These are phyloP conservation scores for Pisolithus orientalis DNA, from an alignment of 768 basidiomycete species.

Conservation along the genomic window DNA sequence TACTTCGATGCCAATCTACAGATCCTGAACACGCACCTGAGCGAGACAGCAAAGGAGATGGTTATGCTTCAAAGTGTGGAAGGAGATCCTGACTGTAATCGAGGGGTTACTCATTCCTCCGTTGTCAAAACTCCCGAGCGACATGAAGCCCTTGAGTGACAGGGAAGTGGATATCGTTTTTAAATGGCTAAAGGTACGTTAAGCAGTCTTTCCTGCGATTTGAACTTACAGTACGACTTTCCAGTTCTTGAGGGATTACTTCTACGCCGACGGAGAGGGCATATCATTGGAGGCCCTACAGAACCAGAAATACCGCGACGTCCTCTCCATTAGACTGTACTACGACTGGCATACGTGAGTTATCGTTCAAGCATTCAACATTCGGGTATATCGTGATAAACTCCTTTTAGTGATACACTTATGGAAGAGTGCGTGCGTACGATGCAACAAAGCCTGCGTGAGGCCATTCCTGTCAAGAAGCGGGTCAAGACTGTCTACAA, in stretches of 20 bases:
- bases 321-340: constrained; percentile 84
- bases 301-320: constrained; percentile 92
- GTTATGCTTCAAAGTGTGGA: constrained; percentile 94
- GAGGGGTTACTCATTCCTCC: constrained; percentile 90
- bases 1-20: constrained; percentile 94
- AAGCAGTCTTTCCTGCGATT: background rate
- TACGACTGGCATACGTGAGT: constrained; percentile 93
- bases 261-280: constrained; percentile 90
- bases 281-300: constrained; percentile 81
- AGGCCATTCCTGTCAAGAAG: constrained; percentile 72
- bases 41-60: constrained; percentile 79
- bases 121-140: constrained; percentile 75
- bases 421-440: constrained; percentile 96
- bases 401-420: constrained; percentile 53
- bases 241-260: constrained; percentile 91
- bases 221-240: background rate
- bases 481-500: constrained; percentile 89
- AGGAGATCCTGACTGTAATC: constrained; percentile 82
- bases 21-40: constrained; percentile 83
- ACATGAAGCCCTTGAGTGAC: constrained; percentile 88
- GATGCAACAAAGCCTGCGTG: constrained; percentile 83
- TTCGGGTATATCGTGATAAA: constrained; percentile 4
- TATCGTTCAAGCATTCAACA: background rate
- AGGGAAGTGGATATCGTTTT: constrained; percentile 99
- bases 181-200: constrained; percentile 86